Base-by-base conservation (phyloP, 176 grass and related monocot species). In the Cocos nucifera region DNA sequence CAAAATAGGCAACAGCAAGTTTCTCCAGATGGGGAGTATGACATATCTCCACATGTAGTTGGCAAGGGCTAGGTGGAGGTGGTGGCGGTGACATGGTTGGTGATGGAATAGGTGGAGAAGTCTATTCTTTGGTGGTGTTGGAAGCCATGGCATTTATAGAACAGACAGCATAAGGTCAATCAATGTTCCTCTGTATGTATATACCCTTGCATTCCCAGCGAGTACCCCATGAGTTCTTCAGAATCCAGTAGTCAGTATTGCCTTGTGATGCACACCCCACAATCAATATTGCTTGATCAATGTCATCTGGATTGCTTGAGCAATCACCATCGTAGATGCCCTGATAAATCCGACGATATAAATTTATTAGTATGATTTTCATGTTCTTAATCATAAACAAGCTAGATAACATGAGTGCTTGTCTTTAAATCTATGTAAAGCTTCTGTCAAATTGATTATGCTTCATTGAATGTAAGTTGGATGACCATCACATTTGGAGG, bases 141-240 rank as follows among this genome's bases (percentile, higher is more conserved):
- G 73, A 77, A 5, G 79, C 73, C 67, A 77, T 65, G 59, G 65
- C 79, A 66, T 67, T 22, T 58, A 77, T 82, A 17, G 79, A 67
- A 57, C 79, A 77, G 21, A 59, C 70, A 29, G 73, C 79, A 51
- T 71, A 66, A 35, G 72, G 54, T 59, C 77, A 71, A 26, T 4
- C 49, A 15, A 49, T 67, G 26, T 72, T 70, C 22, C 66, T 76
- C 39, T 62, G 67, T 16, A 82, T 73, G 59, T 77, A 66, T 56
- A 77, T 82, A 77, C 15, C 79, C 79, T 77, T 82, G 14, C 49
- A 71, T 66, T 72, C 79, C 79, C 79, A 82, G 56, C 23, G 76
- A 55, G 67, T 72, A 27, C 60, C 73, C 79, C 79, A 82, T 7
- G 79, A 76, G 7, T 82, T 82, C 66, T 82, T 82, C 48, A 82